phyloP scores from a whole-genome alignment of 768 basidiomycete species.

The Tricholoma sp. region DNA sequence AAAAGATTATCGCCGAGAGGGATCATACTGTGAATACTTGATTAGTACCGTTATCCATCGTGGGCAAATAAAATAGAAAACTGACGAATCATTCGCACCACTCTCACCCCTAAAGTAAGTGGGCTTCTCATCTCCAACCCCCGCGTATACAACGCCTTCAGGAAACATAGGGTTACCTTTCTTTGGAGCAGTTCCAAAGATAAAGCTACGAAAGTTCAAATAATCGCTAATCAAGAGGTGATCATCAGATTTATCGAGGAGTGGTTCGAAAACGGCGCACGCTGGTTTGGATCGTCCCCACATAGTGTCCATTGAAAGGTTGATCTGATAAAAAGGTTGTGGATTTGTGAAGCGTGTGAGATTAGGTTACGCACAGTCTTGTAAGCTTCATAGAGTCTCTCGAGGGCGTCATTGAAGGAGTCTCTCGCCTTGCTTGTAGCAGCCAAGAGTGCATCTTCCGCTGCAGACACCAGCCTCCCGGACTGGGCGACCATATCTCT shows the following conservation, averaged over 20 bases:
- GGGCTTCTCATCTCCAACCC: conserved; percentile 23
- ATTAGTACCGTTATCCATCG: neutral
- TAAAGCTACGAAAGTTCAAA: conserved; percentile 29
- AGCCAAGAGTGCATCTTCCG: conserved; percentile 18
- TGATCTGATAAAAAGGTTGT: neutral
- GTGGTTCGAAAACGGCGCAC: conserved; percentile 6
- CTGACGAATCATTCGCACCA: conserved; percentile 22
- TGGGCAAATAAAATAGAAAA: neutral
- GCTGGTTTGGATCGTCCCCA: conserved; percentile 3
- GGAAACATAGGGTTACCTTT: conserved; percentile 23
- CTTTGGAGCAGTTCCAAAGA: conserved; percentile 27
- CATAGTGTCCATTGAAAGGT: conserved; percentile 1
- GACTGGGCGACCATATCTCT: conserved; percentile 25
- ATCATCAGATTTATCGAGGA: neutral
- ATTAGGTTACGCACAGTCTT: neutral
- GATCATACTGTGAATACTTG: conserved; percentile 18
- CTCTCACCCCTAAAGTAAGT: conserved; percentile 27
- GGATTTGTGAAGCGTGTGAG: neutral
- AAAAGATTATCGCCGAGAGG: conserved; percentile 29
- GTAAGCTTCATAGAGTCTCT: conserved; percentile 1
- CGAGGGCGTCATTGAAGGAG: conserved; percentile 18
- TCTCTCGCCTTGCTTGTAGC: conserved; percentile 15
- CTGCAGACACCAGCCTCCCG: conserved; percentile 19
- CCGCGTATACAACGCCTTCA: conserved; percentile 26
- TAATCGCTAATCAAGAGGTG: conserved; percentile 19